These are phyloP conservation scores for Oryza meyeriana DNA, from an alignment of 176 grass and related monocot species.

Conservation along the genomic window DNA sequence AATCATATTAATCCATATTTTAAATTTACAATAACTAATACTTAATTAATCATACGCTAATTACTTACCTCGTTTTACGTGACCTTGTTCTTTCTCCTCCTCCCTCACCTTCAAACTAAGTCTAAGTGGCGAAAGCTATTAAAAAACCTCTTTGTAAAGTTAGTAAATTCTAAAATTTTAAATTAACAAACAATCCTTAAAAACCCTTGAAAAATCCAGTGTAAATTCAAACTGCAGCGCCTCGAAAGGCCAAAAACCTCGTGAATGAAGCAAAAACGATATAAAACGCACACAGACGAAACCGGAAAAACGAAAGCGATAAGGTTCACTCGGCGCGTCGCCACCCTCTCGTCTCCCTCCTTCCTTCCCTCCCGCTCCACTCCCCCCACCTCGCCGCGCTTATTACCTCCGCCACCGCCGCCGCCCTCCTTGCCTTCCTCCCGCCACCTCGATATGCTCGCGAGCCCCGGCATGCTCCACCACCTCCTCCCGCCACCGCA, in stretches of 20 bases:
- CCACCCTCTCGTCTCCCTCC: slow-evolving; percentile 19
- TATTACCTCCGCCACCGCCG: not conserved
- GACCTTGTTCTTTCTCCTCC: no score
- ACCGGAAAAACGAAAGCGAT: slow-evolving; percentile 27
- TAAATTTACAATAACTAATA: no score
- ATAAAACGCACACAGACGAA: not conserved
- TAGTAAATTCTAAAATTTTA: no score
- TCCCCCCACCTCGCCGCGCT: not conserved
- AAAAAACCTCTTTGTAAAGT: no score
- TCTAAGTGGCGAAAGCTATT: no score
- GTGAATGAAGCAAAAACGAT: not conserved
- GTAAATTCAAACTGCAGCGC: not conserved
- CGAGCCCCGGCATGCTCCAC: slow-evolving; percentile 36
- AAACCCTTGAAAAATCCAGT: not conserved
- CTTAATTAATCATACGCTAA: no score
- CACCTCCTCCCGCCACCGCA: slow-evolving; percentile 32
- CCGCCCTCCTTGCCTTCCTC: not conserved
- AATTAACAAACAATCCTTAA: no score
- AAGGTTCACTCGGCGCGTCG: slow-evolving; percentile 43
- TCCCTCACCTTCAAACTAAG: no score
- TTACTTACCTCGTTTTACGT: no score
- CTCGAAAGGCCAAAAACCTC: slow-evolving; percentile 32
- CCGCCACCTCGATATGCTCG: slow-evolving; percentile 42
- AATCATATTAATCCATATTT: no score
- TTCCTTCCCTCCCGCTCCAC: no score